Percentiles rank a stretch among this genome's conserved stretches.
Evolutionary conservation across 306 rosid genomes (phyloP).

Genomic region (Macrotyloma uniflorum): DNA sequence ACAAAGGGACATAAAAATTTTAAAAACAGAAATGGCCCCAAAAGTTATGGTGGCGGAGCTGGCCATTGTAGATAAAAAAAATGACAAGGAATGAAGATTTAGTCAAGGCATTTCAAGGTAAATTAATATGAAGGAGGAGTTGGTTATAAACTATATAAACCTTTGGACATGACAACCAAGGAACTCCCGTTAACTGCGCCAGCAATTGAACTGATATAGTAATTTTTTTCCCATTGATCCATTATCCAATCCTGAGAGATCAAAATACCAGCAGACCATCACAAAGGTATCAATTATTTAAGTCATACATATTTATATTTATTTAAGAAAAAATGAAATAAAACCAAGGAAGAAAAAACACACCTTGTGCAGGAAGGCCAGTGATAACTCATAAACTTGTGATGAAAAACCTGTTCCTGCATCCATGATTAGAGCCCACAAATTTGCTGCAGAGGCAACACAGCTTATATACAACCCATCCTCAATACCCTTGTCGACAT

Average conservation of each 20-base stretch:
- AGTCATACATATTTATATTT: constrained; percentile 1
- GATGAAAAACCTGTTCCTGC: constrained; percentile 88
- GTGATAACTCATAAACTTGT: constrained; percentile 88
- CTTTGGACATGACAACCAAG: constrained; percentile 97
- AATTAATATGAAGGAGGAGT: neutral
- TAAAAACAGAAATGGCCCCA: neutral
- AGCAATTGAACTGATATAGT: constrained; percentile 89
- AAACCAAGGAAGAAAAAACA: constrained; percentile 24
- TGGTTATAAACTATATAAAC: constrained; percentile 39
- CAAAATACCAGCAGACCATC: constrained; percentile 22
- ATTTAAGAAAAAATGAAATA: constrained; percentile 29
- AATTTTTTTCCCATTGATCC: constrained; percentile 98
- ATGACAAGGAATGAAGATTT: neutral
- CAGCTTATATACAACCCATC: constrained; percentile 89
- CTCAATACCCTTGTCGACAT: constrained; percentile 93
- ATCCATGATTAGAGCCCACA: constrained; percentile 96
- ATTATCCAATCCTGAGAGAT: constrained; percentile 88
- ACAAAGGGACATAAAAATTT: neutral
- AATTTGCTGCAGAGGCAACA: constrained; percentile 75
- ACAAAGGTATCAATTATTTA: constrained; percentile 24
- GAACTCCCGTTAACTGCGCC: constrained; percentile 91
- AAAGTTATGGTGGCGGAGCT: neutral
- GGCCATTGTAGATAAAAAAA: no score
- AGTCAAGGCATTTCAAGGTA: neutral
- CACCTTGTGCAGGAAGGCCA: constrained; percentile 88